Conservation (phyloP, 805 yeast genomes). For the Metschnikowia baotianmanensis region DNA sequence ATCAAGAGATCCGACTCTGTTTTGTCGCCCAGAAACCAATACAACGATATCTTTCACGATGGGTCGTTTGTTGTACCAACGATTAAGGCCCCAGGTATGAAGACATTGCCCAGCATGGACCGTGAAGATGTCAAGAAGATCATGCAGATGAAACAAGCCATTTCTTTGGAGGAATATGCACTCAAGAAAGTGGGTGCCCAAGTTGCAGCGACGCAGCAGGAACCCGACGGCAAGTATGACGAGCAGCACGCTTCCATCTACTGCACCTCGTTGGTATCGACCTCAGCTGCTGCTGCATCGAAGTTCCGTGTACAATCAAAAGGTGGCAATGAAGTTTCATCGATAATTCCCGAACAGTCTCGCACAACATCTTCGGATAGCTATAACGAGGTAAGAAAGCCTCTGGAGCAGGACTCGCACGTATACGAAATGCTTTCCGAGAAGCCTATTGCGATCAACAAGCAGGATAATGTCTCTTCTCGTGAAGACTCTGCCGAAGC, state of each 20-base stretch:
- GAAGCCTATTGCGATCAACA: no score
- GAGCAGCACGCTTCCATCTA: conserved; percentile 18
- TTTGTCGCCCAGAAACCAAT: conserved; percentile 35
- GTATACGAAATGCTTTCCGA: no score
- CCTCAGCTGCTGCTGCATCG: conserved; percentile 4
- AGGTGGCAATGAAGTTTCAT: neutral
- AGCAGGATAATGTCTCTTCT: no score
- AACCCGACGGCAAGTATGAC: conserved; percentile 20
- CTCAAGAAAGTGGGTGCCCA: conserved; percentile 31
- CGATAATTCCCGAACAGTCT: neutral
- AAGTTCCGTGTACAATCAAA: neutral
- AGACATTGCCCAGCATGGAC: conserved; percentile 49
- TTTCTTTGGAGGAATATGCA: conserved; percentile 41
- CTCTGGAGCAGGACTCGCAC: no score
- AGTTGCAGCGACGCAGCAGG: conserved; percentile 11
- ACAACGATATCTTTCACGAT: conserved; percentile 40
- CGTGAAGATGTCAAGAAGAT: conserved; percentile 43
- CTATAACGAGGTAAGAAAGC: no score
- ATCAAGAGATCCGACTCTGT: conserved; percentile 37
- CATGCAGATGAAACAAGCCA: conserved; percentile 30
- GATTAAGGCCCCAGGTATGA: conserved; percentile 45
- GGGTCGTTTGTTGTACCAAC: conserved; percentile 28
- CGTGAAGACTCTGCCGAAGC: no score
- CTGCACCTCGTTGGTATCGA: conserved; percentile 14
- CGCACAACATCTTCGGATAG: neutral